phyloP scores from a whole-genome alignment of 345 rosid genomes.

The Citrus medica region DNA sequence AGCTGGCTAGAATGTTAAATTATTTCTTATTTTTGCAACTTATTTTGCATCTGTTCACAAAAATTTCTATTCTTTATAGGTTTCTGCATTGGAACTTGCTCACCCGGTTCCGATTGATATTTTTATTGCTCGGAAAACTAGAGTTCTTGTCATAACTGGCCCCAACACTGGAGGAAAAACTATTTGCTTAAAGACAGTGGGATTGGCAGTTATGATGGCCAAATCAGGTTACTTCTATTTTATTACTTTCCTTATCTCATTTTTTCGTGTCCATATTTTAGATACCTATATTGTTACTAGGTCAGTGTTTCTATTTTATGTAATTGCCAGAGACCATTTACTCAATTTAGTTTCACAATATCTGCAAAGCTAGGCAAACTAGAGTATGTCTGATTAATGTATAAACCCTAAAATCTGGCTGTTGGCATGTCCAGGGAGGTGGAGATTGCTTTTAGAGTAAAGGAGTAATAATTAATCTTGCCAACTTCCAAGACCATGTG shows the following conservation, averaged over 20 bases:
- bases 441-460: not conserved
- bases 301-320: too few species aligned
- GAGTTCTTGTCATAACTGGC: slow-evolving; percentile 82
- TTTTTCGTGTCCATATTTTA: not conserved
- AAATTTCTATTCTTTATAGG: slow-evolving; percentile 36
- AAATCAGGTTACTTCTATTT: slow-evolving; percentile 58
- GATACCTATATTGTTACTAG: too few species aligned
- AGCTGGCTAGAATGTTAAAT: not conserved
- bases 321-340: too few species aligned
- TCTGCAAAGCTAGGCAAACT: not conserved
- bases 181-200: slow-evolving; percentile 84
- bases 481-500: not conserved
- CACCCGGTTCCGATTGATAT: slow-evolving; percentile 80
- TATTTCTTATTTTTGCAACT: not conserved
- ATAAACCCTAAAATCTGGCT: not conserved
- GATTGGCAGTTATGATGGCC: slow-evolving; percentile 96
- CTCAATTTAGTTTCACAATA: not conserved
- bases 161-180: slow-evolving; percentile 99
- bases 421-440: not conserved
- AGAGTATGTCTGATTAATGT: not conserved
- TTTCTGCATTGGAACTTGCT: slow-evolving; percentile 42
- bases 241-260: not conserved
- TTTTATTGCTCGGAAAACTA: slow-evolving; percentile 56
- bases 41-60: not conserved
- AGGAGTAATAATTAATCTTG: not conserved